Percentiles rank a stretch among this genome's conserved stretches.
Evolutionary conservation across 805 yeast genomes (phyloP).

Genomic region (Isabelozyma heimii): DNA sequence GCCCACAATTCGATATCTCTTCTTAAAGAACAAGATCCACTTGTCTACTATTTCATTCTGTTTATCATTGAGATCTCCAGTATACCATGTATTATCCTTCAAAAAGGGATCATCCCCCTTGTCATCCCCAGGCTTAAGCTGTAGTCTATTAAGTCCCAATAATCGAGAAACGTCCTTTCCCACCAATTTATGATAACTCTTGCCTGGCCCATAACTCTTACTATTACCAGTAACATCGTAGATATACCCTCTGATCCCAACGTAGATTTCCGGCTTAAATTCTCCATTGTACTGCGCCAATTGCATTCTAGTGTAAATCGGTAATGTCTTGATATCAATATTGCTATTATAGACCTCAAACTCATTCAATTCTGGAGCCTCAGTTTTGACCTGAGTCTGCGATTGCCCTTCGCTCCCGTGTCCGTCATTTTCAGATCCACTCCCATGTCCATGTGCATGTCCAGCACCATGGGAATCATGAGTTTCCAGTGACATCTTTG

Average conservation of each 20-base stretch:
- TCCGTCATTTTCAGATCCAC: background rate
- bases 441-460: background rate
- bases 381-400: background rate
- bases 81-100: constrained; percentile 41
- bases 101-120: constrained; percentile 2
- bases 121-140: constrained; percentile 13
- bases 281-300: constrained; percentile 32
- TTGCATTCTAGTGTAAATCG: constrained; percentile 31
- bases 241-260: constrained; percentile 72
- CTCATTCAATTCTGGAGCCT: constrained; percentile 13
- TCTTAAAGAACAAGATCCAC: constrained; percentile 67
- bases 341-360: constrained; percentile 26
- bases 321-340: constrained; percentile 28
- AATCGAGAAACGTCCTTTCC: constrained; percentile 81
- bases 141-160: constrained; percentile 58
- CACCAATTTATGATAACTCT: constrained; percentile 66
- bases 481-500: background rate
- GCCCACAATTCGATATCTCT: constrained; percentile 38
- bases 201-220: constrained; percentile 74
- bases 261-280: constrained; percentile 46
- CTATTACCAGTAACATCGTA: constrained; percentile 73
- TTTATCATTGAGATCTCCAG: constrained; percentile 51
- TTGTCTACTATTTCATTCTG: constrained; percentile 65
- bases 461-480: background rate
- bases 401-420: background rate